Evolutionary conservation across 305 asterid genomes (phyloP).

Genomic region (Fraxinus latifolia): DNA sequence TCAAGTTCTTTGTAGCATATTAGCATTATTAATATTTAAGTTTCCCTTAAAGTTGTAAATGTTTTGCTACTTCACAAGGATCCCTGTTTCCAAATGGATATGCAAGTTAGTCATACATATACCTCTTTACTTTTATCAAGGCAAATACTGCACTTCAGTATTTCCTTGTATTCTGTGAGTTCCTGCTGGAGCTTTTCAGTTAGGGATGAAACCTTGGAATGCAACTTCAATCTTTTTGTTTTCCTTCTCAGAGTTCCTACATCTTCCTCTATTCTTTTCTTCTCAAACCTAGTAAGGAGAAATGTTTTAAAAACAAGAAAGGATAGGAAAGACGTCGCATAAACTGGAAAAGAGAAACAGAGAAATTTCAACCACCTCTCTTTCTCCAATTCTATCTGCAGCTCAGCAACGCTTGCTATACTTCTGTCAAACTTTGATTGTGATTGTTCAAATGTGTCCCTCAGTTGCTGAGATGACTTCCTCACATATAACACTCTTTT

Average conservation of each 20-base stretch:
- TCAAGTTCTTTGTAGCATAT: not conserved
- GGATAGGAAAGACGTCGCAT: not conserved
- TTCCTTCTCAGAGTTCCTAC: conserved; percentile 66
- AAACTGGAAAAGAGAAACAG: not conserved
- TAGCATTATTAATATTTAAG: not conserved
- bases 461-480: conserved; percentile 54
- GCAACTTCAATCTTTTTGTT: conserved; percentile 49
- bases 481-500: conserved; percentile 52
- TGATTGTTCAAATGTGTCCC: conserved; percentile 58
- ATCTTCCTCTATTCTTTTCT: conserved; percentile 86
- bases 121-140: conserved; percentile 94
- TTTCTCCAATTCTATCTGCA: conserved; percentile 85
- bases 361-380: conserved; percentile 52
- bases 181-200: conserved; percentile 74
- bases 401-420: conserved; percentile 53
- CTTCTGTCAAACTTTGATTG: conserved; percentile 63
- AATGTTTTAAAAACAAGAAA: not conserved
- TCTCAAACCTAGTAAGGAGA: conserved; percentile 53
- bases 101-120: not conserved
- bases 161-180: conserved; percentile 78
- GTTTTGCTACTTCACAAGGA: not conserved
- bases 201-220: conserved; percentile 57
- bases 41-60: not conserved
- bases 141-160: conserved; percentile 87
- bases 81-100: not conserved